Base-by-base conservation (phyloP, 208 protist genomes). In the Herpetomonas samuelpessoai region DNA sequence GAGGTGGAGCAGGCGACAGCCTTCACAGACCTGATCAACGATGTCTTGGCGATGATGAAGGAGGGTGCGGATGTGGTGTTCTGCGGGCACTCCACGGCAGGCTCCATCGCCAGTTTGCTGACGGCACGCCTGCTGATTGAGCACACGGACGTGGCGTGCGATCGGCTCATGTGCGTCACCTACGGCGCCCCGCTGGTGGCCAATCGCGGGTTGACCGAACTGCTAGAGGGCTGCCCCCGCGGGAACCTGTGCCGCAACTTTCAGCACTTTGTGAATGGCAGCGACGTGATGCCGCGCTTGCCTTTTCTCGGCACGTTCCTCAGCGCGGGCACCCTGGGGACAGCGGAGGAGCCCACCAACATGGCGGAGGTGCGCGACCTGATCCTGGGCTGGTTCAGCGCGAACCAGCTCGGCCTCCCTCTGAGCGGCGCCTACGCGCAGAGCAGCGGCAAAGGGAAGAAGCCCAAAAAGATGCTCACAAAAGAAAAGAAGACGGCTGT, bases 231-330 rank as follows among this genome's bases (percentile, higher is more conserved):
- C 2, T 1, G 55, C 22, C 30, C 19, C 2, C 6, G 21, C 21
- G 2, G 35, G 14, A 6, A 54, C 16, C 52, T 76, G 14, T 29
- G 31, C 26, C 24, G 38, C 16, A 44, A 57, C 53, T 80, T 76
- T 35, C 72, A 83, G 22, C 68, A 79, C 65, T 71, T 83, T 30
- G 72, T 83, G 29, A 49, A 74, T 41, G 51, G 52, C 53, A 76
- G 77, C 58, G 77, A 83, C 55, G 52, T 83, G 57, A 45, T 79
- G 28, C 77, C 77, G 1, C 76, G 76, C 24, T 51, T 83, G 19
- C 21, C 31, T 49, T 71, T 63, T 52, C 27, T 78, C 3, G 38
- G 57, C 26, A 35, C 60, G 2, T 62, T 79, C 49, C 64, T 76
- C 41, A 65, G 62, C 12, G 68, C 63, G 49, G 65, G 68, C 51